Percentiles rank a stretch among this genome's conserved stretches.
Evolutionary conservation across 1,139 yeast species (phyloP).

Genomic region (Pneumocystis oryctolagi): DNA sequence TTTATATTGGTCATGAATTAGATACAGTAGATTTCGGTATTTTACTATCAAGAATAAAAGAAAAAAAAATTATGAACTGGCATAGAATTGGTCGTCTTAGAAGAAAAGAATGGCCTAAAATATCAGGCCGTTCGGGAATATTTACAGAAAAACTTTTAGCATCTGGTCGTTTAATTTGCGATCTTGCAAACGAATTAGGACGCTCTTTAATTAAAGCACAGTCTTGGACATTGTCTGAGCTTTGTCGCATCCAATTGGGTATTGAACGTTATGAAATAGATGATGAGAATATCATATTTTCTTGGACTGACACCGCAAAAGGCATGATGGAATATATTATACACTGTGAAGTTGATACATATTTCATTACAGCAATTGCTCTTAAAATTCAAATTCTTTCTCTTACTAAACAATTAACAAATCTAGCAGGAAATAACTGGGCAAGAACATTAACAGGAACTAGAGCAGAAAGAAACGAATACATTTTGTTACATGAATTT

Average conservation of each 20-base stretch:
- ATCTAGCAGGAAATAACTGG: slow-evolving; percentile 96
- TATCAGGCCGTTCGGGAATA: slow-evolving; percentile 36
- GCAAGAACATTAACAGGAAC: slow-evolving; percentile 88
- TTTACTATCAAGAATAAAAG: slow-evolving; percentile 67
- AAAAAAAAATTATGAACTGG: slow-evolving; percentile 58
- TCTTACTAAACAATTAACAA: slow-evolving; percentile 78
- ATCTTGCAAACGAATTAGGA: slow-evolving; percentile 88
- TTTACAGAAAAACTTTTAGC: slow-evolving; percentile 44
- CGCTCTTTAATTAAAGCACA: slow-evolving; percentile 89
- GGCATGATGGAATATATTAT: slow-evolving; percentile 54
- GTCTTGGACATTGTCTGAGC: slow-evolving; percentile 90
- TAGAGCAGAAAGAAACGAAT: slow-evolving; percentile 92
- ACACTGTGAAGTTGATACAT: slow-evolving; percentile 57
- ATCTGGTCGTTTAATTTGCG: slow-evolving; percentile 81
- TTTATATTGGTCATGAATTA: slow-evolving; percentile 71
- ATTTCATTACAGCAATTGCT: slow-evolving; percentile 55
- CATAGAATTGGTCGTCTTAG: slow-evolving; percentile 72
- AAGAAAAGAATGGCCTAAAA: slow-evolving; percentile 56
- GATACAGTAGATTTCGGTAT: slow-evolving; percentile 70
- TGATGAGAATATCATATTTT: slow-evolving; percentile 39
- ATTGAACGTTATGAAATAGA: slow-evolving; percentile 48
- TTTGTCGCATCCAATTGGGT: slow-evolving; percentile 67
- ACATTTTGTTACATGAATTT: slow-evolving; percentile 82
- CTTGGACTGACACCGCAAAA: slow-evolving; percentile 40
- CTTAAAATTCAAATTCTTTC: slow-evolving; percentile 74